Evolutionary conservation across 2,329 filamentous ascomycete species (phyloP), one percentile per base, ranked within the genome.

Genomic region (Elsinoe ampelina): DNA sequence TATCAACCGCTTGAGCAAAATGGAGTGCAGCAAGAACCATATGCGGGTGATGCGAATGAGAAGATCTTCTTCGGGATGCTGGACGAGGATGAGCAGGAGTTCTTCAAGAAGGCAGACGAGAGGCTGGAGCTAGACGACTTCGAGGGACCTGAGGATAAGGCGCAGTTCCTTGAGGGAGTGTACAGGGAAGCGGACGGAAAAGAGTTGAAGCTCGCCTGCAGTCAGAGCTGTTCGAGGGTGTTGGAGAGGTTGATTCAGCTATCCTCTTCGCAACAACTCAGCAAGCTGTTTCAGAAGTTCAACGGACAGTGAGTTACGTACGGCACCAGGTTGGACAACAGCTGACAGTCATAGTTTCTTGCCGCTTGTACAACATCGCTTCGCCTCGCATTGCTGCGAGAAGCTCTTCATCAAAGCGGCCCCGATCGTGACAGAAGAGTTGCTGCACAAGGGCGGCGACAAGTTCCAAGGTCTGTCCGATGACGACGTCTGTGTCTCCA

Each of bases 381-480:
- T 98, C 66, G 93, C 93, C 4, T 95, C 91, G 59, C 93, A 98
- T 75, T 97, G 92, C 73, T 96, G 91, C 69, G 93, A 98, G 73
- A 89, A 89, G 22, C 79, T 98, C 32, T 97, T 98, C 70, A 77
- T 91, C 50, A 83, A 87, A 61, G 86, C 88, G 1, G 91, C 91
- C 0, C 85, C 87, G 1, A 74, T 86, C 10, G 87, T 95, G 36
- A 86, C 86, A 12, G 77, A 85, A 60, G 91, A 95, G 71, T 72
- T 88, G 13, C 71, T 73, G 5, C 70, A 78, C 68, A 63, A 69
- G 69, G n/a, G 63, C 19, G 60, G 75, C 32, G 73, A 75, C 36
- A 70, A 69, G 13, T 63, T 64, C 17, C 68, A 67, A 2, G 70
- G 69, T 17, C 75, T 75, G 19, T 75, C 76, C 6, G 71, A 72